phyloP scores from a whole-genome alignment of 306 rosid genomes.

The Gastrolobium bilobum region DNA sequence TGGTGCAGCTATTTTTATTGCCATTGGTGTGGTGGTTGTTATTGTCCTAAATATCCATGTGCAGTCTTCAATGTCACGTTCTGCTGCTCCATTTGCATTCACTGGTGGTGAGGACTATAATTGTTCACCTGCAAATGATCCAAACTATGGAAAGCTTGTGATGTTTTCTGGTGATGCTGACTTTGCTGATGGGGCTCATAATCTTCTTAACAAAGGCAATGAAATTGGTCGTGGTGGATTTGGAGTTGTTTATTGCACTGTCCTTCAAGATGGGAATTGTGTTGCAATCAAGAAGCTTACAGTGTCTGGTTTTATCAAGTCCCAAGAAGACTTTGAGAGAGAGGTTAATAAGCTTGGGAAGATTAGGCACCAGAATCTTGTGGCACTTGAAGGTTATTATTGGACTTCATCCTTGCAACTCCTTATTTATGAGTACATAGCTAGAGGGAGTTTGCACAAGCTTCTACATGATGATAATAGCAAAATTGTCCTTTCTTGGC shows the following conservation, averaged over 20 bases:
- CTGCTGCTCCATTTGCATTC: slow-evolving; percentile 65
- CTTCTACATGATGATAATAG: slow-evolving; percentile 71
- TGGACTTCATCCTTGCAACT: slow-evolving; percentile 91
- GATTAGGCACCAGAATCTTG: slow-evolving; percentile 85
- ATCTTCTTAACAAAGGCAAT: slow-evolving; percentile 81
- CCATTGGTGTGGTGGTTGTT: slow-evolving; percentile 76
- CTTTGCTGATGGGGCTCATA: slow-evolving; percentile 70
- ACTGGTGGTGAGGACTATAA: slow-evolving; percentile 81
- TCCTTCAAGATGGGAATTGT: slow-evolving; percentile 73
- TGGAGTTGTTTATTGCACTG: slow-evolving; percentile 80
- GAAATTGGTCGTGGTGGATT: slow-evolving; percentile 97
- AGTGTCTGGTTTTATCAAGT: slow-evolving; percentile 73
- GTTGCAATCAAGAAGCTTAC: slow-evolving; percentile 93
- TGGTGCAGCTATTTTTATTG: slow-evolving; percentile 85
- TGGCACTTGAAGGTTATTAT: slow-evolving; percentile 84
- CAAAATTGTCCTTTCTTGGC: slow-evolving; percentile 71
- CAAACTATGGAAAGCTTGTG: slow-evolving; percentile 81
- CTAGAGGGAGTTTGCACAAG: slow-evolving; percentile 81
- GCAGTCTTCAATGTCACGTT: slow-evolving; percentile 62
- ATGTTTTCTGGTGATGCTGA: slow-evolving; percentile 91
- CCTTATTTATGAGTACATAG: slow-evolving; percentile 75
- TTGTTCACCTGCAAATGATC: slow-evolving; percentile 68
- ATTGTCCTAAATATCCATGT: slow-evolving; percentile 79
- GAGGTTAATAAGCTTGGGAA: slow-evolving; percentile 79
- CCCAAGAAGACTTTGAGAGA: slow-evolving; percentile 78